A percentile compares a stretch with the other conserved stretches of the same genome.
These are phyloP conservation scores for Blastomyces percursus DNA, from an alignment of 2,329 filamentous ascomycete species.

Conservation along the genomic window DNA sequence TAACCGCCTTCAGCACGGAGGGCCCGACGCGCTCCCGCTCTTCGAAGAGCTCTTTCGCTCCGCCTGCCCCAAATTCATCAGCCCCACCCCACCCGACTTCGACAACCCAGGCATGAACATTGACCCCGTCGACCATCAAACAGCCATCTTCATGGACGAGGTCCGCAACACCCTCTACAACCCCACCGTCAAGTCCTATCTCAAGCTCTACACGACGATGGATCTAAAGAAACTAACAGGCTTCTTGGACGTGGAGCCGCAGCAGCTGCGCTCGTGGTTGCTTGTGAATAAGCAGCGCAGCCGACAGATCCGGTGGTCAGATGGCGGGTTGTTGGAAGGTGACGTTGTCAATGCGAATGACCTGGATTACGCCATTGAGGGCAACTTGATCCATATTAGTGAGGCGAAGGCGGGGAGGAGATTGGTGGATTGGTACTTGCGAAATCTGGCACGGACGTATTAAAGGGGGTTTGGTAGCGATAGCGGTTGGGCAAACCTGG, in stretches of 20 bases:
- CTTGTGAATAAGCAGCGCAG: conserved; percentile 98
- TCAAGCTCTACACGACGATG: conserved; percentile 99
- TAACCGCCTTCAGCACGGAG: conserved; percentile 88
- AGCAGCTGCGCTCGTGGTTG: conserved; percentile 86
- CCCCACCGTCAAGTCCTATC: conserved; percentile 94
- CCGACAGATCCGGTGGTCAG: conserved; percentile 88
- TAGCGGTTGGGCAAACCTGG: neutral
- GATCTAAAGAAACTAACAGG: conserved; percentile 95
- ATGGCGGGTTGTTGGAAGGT: conserved; percentile 80
- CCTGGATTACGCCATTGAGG: conserved; percentile 93
- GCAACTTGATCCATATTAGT: conserved; percentile 95
- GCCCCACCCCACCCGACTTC: conserved; percentile 90
- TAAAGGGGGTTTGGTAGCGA: conserved; percentile 37
- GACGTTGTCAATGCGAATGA: conserved; percentile 90
- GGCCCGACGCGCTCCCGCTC: conserved; percentile 85
- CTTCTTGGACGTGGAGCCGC: conserved; percentile 94
- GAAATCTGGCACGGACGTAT: conserved; percentile 86
- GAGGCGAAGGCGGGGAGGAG: conserved; percentile 97
- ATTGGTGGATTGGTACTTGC: conserved; percentile 97
- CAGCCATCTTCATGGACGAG: conserved; percentile 98
- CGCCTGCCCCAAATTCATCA: conserved; percentile 99
- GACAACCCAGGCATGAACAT: conserved; percentile 93
- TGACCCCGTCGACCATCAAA: conserved; percentile 94
- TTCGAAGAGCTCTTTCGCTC: conserved; percentile 97
- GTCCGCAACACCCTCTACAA: conserved; percentile 99